phyloP scores from a whole-genome alignment of 495 filamentous ascomycete genomes.

The Penicillium tannophilum region DNA sequence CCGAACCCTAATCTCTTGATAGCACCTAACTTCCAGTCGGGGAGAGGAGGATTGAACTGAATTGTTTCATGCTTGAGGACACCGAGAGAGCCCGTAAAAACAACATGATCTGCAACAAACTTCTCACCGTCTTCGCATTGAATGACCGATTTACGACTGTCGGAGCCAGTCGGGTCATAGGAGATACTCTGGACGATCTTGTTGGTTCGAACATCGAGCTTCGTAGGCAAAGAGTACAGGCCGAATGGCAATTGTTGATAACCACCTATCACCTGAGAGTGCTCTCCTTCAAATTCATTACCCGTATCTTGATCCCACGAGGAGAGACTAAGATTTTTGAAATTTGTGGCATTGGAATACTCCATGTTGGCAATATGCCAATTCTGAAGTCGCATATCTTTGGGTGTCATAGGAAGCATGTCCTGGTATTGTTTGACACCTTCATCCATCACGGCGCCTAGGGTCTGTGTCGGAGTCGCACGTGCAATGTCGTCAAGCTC shows the following conservation, averaged over 20 bases:
- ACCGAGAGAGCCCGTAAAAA: constrained; percentile 86
- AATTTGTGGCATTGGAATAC: constrained; percentile 91
- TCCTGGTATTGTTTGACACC: constrained; percentile 84
- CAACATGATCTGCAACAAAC: constrained; percentile 81
- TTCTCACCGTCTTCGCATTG: constrained; percentile 77
- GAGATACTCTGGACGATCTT: constrained; percentile 68
- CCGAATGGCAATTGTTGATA: constrained; percentile 89
- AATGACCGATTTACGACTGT: constrained; percentile 55
- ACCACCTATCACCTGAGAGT: constrained; percentile 88
- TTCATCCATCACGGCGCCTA: constrained; percentile 88
- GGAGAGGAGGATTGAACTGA: constrained; percentile 79
- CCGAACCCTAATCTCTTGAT: constrained; percentile 93
- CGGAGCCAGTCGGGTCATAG: constrained; percentile 54
- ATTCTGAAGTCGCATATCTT: constrained; percentile 88
- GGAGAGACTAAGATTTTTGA: constrained; percentile 81
- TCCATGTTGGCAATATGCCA: constrained; percentile 99
- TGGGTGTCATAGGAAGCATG: constrained; percentile 78
- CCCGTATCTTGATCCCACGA: constrained; percentile 97
- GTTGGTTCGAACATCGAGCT: constrained; percentile 76
- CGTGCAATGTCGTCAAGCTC: constrained; percentile 68
- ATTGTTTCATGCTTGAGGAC: constrained; percentile 79
- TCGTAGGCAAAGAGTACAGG: constrained; percentile 71
- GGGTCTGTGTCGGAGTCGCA: constrained; percentile 63
- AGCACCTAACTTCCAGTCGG: constrained; percentile 78
- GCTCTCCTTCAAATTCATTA: constrained; percentile 94